phyloP scores from a whole-genome alignment of 441 rosid species.

The Sinapis alba region DNA sequence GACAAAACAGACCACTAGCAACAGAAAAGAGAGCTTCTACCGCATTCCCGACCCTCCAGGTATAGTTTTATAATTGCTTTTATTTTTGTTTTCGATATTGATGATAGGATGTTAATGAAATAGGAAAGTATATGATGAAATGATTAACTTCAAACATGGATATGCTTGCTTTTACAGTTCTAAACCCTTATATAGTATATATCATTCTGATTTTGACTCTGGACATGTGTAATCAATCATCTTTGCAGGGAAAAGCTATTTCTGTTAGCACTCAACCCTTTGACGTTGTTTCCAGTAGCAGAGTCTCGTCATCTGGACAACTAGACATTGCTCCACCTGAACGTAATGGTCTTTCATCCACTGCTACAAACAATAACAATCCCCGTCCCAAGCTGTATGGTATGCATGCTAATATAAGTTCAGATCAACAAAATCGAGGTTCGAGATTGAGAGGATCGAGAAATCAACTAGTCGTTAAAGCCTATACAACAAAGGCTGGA shows the following conservation, averaged over 20 bases:
- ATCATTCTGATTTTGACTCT: constrained; percentile 14
- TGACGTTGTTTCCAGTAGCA: constrained; percentile 52
- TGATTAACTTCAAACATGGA: not conserved
- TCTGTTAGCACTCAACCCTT: constrained; percentile 50
- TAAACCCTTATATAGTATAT: not conserved
- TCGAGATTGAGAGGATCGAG: constrained; percentile 58
- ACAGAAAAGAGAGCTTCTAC: constrained; percentile 49
- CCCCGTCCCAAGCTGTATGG: constrained; percentile 49
- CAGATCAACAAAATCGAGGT: constrained; percentile 68
- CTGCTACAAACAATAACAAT: constrained; percentile 51
- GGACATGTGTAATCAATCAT: constrained; percentile 22
- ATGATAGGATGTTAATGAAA: not conserved
- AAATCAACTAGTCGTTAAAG: constrained; percentile 64
- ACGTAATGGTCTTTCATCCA: constrained; percentile 48
- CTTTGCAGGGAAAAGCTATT: constrained; percentile 62
- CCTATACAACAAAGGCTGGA: constrained; percentile 66
- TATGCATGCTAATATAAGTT: constrained; percentile 44
- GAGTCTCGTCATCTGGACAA: constrained; percentile 51
- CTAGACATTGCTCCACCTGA: constrained; percentile 45
- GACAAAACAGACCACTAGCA: constrained; percentile 44
- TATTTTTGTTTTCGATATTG: not conserved
- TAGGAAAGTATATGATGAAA: not conserved
- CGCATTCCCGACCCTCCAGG: constrained; percentile 53
- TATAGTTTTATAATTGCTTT: constrained; percentile 14
- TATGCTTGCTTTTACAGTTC: not conserved